phyloP scores from a whole-genome alignment of 2,329 filamentous ascomycete species.

The Nigrospora oryzae region DNA sequence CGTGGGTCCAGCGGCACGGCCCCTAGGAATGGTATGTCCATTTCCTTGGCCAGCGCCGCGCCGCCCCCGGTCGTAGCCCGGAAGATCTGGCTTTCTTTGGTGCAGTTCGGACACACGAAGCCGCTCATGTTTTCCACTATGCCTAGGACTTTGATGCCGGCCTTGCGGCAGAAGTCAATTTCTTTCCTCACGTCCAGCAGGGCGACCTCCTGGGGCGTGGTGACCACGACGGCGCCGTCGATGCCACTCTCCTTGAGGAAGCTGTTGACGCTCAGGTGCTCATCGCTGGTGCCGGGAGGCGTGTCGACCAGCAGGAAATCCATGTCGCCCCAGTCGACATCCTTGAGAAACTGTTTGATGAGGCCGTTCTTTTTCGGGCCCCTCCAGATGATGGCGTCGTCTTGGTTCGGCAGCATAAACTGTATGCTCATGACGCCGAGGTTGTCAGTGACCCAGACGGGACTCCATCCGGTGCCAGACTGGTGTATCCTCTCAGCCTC shows the following conservation, averaged over 20 bases:
- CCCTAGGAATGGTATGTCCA: conserved; percentile 81
- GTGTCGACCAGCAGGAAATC: conserved; percentile 94
- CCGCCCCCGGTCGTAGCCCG: conserved; percentile 85
- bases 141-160: conserved; percentile 78
- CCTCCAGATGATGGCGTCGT: conserved; percentile 95
- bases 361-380: conserved; percentile 97
- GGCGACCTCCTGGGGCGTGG: conserved; percentile 89
- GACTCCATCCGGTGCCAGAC: conserved; percentile 81
- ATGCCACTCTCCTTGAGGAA: conserved; percentile 87
- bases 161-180: conserved; percentile 95
- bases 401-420: conserved; percentile 90
- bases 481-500: conserved; percentile 91
- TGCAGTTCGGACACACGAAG: conserved; percentile 92
- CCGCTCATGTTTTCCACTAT: conserved; percentile 97
- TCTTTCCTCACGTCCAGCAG: conserved; percentile 93
- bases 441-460: conserved; percentile 93
- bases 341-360: conserved; percentile 96
- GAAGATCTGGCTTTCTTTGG: conserved; percentile 77
- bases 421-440: conserved; percentile 95
- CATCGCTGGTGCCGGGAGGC: conserved; percentile 88
- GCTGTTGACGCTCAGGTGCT: conserved; percentile 89
- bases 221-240: conserved; percentile 86
- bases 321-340: conserved; percentile 94
- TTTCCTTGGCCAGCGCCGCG: conserved; percentile 70
- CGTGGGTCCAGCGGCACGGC: conserved; percentile 85